These are phyloP conservation scores for Dysphania ambrosioides DNA, from an alignment of 148 eudicot species.

Conservation along the genomic window DNA sequence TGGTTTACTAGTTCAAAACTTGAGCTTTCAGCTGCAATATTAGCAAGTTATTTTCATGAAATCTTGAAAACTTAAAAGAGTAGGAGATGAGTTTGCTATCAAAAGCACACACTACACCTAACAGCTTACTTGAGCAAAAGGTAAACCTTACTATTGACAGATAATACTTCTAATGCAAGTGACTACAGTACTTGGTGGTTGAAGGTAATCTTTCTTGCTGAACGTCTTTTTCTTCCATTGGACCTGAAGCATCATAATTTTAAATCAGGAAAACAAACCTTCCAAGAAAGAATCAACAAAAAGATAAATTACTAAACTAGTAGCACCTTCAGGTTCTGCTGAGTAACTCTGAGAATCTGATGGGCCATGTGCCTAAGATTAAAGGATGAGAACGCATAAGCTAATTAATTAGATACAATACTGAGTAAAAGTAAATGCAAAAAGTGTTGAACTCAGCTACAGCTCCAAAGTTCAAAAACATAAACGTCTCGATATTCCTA, in stretches of 20 bases:
- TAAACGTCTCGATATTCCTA: not conserved
- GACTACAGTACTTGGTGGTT: constrained; percentile 33
- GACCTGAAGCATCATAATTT: constrained; percentile 23
- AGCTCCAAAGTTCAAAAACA: not conserved
- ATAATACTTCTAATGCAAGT: constrained; percentile 20
- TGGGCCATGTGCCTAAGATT: constrained; percentile 22
- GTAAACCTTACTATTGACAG: constrained; percentile 24
- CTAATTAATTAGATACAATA: not conserved
- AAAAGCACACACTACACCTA: not conserved
- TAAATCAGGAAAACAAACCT: not conserved
- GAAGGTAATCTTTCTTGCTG: constrained; percentile 26
- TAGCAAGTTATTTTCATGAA: too few relatives aligned
- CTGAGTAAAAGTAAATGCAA: not conserved
- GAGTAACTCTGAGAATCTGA: constrained; percentile 27
- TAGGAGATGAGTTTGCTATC: too few relatives aligned
- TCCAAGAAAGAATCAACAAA: not conserved
- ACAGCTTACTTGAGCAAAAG: constrained; percentile 11
- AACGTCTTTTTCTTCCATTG: constrained; percentile 16
- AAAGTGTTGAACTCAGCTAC: not conserved
- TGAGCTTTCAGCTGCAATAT: not conserved
- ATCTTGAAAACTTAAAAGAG: too few relatives aligned
- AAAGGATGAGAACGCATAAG: constrained; percentile 3
- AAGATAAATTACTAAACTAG: not conserved
- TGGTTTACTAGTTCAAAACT: not conserved
- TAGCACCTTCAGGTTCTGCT: constrained; percentile 26